phyloP scores from a whole-genome alignment of 2,329 filamentous ascomycete species.

The Colletotrichum zoysiae region DNA sequence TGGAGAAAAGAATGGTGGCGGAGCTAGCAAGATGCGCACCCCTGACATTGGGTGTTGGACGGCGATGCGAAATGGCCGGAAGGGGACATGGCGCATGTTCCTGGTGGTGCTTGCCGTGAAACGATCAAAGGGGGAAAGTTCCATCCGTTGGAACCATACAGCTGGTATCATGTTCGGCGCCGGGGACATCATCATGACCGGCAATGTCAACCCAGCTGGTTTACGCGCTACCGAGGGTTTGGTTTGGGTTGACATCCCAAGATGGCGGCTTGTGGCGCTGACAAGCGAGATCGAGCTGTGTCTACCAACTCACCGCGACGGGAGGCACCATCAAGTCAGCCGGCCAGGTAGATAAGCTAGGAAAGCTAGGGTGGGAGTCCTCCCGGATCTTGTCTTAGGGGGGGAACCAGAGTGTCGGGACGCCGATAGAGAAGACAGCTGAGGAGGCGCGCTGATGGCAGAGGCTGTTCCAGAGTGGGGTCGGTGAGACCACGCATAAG shows the following conservation, averaged over 20 bases:
- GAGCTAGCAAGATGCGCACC: slow-evolving; percentile 16
- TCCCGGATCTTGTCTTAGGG: not conserved
- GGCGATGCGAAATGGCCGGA: slow-evolving; percentile 27
- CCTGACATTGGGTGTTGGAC: not conserved
- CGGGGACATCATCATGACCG: not conserved
- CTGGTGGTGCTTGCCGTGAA: slow-evolving; percentile 13
- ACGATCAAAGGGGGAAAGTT: slow-evolving; percentile 19
- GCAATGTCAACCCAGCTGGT: slow-evolving; percentile 6
- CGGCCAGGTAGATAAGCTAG: not conserved
- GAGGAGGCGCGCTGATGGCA: slow-evolving; percentile 7
- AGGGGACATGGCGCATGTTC: slow-evolving; percentile 15
- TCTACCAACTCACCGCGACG: not conserved
- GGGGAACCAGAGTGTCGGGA: slow-evolving; percentile 14
- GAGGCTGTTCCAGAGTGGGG: slow-evolving; percentile 23
- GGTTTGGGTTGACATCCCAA: slow-evolving; percentile 15
- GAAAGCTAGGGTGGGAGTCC: not conserved
- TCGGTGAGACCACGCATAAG: slow-evolving; percentile 3
- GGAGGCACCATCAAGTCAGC: slow-evolving; percentile 3
- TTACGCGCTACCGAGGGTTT: slow-evolving; percentile 21
- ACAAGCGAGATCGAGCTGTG: not conserved
- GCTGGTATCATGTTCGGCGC: slow-evolving; percentile 14
- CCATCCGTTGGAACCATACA: slow-evolving; percentile 28
- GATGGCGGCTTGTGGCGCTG: slow-evolving; percentile 8
- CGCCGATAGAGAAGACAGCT: not conserved
- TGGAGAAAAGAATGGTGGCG: slow-evolving; percentile 20